Conservation (phyloP, 495 filamentous ascomycete species). For the Margaritispora aquatica region DNA sequence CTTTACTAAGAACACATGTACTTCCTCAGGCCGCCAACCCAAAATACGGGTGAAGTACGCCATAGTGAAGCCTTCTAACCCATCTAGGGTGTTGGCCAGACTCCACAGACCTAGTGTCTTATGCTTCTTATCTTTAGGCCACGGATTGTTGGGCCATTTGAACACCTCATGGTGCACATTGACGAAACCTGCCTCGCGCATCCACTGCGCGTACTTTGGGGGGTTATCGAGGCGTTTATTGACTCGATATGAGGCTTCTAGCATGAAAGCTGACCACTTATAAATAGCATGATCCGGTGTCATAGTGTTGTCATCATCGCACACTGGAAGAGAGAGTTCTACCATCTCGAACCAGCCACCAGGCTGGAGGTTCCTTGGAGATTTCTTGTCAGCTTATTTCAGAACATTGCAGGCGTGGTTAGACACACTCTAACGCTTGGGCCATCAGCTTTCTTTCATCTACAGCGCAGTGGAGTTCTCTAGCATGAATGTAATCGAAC, state of each 20-base stretch:
- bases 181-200: slow-evolving; percentile 52
- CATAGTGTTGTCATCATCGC: slow-evolving; percentile 9
- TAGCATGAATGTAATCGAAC: slow-evolving; percentile 47
- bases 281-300: background rate
- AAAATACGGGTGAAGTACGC: slow-evolving; percentile 45
- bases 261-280: background rate
- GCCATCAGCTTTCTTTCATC: slow-evolving; percentile 5
- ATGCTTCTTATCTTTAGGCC: slow-evolving; percentile 40
- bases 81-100: slow-evolving; percentile 29
- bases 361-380: slow-evolving; percentile 27
- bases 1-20: slow-evolving; percentile 46
- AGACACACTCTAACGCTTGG: slow-evolving; percentile 1
- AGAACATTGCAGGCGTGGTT: background rate
- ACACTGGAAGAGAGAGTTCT: slow-evolving; percentile 30
- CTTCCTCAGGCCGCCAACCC: slow-evolving; percentile 41
- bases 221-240: slow-evolving; percentile 1
- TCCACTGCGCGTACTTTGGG: slow-evolving; percentile 12
- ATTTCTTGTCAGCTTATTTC: background rate
- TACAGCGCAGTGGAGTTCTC: slow-evolving; percentile 38
- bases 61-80: slow-evolving; percentile 42
- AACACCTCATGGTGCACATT: slow-evolving; percentile 46
- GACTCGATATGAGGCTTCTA: background rate
- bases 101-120: slow-evolving; percentile 43
- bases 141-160: slow-evolving; percentile 46
- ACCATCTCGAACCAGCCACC: slow-evolving; percentile 44